Evolutionary conservation across 768 basidiomycete genomes (phyloP), one percentile per base, ranked within the genome.

Genomic region (Mycena belliarum): DNA sequence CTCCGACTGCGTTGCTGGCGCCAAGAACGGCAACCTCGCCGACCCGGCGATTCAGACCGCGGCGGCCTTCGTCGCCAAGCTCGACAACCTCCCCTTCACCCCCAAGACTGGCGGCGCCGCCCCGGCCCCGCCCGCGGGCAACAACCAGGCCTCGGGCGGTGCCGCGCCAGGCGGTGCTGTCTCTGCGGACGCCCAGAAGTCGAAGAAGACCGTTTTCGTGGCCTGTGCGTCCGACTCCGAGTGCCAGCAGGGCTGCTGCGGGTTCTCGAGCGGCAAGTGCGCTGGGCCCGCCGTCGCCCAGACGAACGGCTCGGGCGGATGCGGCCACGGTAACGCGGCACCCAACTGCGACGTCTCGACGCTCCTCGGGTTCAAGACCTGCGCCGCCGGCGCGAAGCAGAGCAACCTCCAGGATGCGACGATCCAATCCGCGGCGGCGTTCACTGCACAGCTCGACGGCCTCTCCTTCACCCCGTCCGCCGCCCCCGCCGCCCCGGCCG

Each of bases 241-340:
- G 23, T 67, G 66, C 52, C 59, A 59, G 40, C 59, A 58, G 16
- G 62, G 61, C 38, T 67, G 66, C 66, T 67, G 66, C 46, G 66
- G 53, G 18, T 67, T 67, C 64, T 33, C 28, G 35, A 51, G 38
- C n/a, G 66, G 66, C 53, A 65, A 65, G 53, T 65, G 66, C 52
- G 66, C 66, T 18, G 66, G 66, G 21, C 49, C 66, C 25, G 60
- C 43, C 49, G 56, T 67, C 52, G 64, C 66, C 3, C 66, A 65
- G 55, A 53, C 57, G 33, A 57, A 60, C 50, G 66, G 61, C 51
- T n/a, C n/a, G n/a, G 66, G 64, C 33, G 66, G 66, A 12, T 67
- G 66, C 45, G 66, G 66, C 44, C 45, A 43, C 46, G 66, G 64
- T 38, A 51, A 49, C 51, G 26, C 59, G 18, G 15, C 42, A 5